Conservation (phyloP, 2,329 filamentous ascomycete species). For the Paecilomyces formosus region DNA sequence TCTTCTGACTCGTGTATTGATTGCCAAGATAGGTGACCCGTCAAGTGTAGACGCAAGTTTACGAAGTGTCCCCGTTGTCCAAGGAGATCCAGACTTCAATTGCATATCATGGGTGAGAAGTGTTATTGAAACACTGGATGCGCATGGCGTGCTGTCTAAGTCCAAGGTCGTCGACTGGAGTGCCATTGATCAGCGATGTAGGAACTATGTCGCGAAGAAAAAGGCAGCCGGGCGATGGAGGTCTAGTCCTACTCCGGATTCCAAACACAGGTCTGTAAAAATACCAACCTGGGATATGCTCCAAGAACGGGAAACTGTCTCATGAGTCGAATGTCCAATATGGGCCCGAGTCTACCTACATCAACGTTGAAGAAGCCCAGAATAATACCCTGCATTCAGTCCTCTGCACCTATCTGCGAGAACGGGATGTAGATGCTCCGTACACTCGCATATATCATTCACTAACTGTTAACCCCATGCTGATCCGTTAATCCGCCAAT, state of each 20-base stretch:
- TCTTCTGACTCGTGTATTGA: not conserved
- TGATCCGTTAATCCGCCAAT: not conserved
- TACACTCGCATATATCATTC: not conserved
- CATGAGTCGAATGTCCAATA: not conserved
- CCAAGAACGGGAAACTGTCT: not conserved
- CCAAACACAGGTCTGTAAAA: not conserved
- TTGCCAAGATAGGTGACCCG: not conserved
- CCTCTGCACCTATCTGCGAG: not conserved
- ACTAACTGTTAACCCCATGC: not conserved
- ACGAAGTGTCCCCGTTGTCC: not conserved
- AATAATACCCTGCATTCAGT: not conserved
- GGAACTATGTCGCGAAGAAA: not conserved
- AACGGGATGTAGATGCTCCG: not conserved
- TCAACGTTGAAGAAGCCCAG: not conserved
- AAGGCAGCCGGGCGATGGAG: not conserved
- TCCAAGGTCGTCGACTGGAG: not conserved
- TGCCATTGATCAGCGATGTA: not conserved
- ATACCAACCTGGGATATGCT: not conserved
- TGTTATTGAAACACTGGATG: not conserved
- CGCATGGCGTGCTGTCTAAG: not conserved
- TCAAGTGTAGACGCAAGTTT: slow-evolving; percentile 1
- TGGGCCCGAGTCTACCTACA: not conserved
- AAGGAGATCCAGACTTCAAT: not conserved
- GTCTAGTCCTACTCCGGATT: not conserved
- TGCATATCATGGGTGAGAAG: not conserved